Conservation (phyloP, 805 yeast species). For the Wickerhamomyces alni region DNA sequence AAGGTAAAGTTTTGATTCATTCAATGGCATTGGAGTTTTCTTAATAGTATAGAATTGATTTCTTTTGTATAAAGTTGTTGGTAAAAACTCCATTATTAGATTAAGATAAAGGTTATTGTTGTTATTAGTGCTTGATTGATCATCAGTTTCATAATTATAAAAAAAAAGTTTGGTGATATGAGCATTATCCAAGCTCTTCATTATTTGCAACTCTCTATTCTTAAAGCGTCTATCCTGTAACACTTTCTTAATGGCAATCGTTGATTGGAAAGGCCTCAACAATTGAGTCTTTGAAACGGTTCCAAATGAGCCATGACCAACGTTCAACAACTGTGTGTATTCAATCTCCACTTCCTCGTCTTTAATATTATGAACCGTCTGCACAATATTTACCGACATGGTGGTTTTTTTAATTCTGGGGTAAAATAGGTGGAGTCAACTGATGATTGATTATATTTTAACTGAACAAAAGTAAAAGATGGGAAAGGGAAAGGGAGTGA, state of each 20-base stretch:
- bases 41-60: constrained; percentile 76
- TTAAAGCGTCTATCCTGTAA: constrained; percentile 92
- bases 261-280: constrained; percentile 56
- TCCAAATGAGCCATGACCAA: constrained; percentile 99
- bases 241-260: constrained; percentile 94
- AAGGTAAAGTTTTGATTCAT: constrained; percentile 84
- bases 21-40: constrained; percentile 75
- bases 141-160: constrained; percentile 76
- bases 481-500: no score
- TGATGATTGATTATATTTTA: background rate
- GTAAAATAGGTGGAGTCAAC: background rate
- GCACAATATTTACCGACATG: background rate
- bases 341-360: constrained; percentile 58
- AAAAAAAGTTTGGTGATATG: constrained; percentile 86
- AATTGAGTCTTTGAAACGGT: constrained; percentile 89
- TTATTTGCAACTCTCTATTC: constrained; percentile 90
- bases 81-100: constrained; percentile 85
- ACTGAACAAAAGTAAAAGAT: no score
- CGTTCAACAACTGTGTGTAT: constrained; percentile 62
- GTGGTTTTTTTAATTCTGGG: background rate
- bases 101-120: constrained; percentile 72
- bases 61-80: constrained; percentile 93
- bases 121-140: constrained; percentile 25
- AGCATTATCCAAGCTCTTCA: constrained; percentile 82
- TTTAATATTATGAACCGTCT: constrained; percentile 9